Evolutionary conservation across 2,329 filamentous ascomycete genomes (phyloP).

Genomic region (Talaromyces sp.): DNA sequence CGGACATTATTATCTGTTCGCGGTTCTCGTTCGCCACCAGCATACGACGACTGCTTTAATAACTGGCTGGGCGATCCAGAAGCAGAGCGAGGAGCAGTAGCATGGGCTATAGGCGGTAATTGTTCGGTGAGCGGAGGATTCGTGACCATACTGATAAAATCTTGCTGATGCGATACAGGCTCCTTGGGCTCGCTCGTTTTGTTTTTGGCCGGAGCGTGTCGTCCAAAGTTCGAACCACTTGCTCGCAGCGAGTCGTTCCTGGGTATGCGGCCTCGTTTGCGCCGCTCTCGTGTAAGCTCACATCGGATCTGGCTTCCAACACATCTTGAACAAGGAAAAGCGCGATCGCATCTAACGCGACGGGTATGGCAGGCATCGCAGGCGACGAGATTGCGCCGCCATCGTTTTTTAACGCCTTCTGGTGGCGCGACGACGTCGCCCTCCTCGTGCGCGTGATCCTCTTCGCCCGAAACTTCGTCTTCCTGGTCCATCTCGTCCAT

Average conservation of each 20-base stretch:
- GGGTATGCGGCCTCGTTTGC: conserved; percentile 82
- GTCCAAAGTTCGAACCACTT: conserved; percentile 1
- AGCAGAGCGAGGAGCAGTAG: conserved; percentile 3
- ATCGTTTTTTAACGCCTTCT: conserved; percentile 27
- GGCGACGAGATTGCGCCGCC: conserved; percentile 46
- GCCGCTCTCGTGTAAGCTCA: conserved; percentile 85
- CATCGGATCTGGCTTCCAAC: conserved; percentile 65
- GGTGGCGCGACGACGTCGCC: background rate
- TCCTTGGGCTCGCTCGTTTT: background rate
- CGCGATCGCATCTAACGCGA: conserved; percentile 88
- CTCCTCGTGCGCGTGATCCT: background rate
- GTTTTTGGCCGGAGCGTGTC: conserved; percentile 2
- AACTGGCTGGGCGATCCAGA: conserved; percentile 10
- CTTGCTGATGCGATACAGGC: conserved; percentile 1
- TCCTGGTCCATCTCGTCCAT: background rate
- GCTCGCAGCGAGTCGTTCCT: conserved; percentile 55
- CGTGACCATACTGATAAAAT: conserved; percentile 11
- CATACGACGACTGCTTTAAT: conserved; percentile 23
- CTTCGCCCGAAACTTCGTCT: background rate
- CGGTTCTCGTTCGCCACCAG: conserved; percentile 22
- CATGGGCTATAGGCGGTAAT: conserved; percentile 1
- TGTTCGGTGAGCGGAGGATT: conserved; percentile 5
- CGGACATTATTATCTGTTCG: conserved; percentile 16
- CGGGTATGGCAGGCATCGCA: conserved; percentile 95
- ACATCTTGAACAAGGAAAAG: conserved; percentile 86